phyloP scores from a whole-genome alignment of 2,329 filamentous ascomycete species.

The Fusarium gaditjirri region DNA sequence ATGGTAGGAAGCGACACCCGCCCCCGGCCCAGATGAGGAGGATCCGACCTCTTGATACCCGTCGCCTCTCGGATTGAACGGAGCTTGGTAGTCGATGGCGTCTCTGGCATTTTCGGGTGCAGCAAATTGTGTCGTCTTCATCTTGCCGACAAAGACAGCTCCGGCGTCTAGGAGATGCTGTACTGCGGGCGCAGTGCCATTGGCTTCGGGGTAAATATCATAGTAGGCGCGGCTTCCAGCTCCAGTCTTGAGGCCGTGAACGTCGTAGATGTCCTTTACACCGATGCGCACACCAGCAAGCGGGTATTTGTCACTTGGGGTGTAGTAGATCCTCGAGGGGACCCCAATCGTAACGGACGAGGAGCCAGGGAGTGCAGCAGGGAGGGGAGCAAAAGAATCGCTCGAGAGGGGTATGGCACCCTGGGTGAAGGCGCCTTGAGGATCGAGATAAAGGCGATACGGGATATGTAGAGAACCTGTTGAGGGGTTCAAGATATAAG shows the following conservation, averaged over 20 bases:
- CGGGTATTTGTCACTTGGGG: background rate
- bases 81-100: background rate
- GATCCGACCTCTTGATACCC: background rate
- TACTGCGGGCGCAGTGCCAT: background rate
- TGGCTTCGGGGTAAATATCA: background rate
- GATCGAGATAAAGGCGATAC: background rate
- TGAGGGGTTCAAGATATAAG: background rate
- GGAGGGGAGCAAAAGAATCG: background rate
- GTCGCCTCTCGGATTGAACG: background rate
- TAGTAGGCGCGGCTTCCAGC: background rate
- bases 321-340: background rate
- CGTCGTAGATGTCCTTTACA: background rate
- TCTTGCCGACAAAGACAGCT: background rate
- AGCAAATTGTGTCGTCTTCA: background rate
- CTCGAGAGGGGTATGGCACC: background rate
- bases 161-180: background rate
- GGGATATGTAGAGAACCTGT: background rate
- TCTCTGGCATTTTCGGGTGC: background rate
- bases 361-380: background rate
- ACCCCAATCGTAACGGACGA: background rate
- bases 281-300: background rate
- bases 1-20: background rate
- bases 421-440: background rate
- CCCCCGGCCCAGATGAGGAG: background rate
- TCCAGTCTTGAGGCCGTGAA: background rate